Conservation (phyloP, 306 rosid species). For the Cicer arietinum region DNA sequence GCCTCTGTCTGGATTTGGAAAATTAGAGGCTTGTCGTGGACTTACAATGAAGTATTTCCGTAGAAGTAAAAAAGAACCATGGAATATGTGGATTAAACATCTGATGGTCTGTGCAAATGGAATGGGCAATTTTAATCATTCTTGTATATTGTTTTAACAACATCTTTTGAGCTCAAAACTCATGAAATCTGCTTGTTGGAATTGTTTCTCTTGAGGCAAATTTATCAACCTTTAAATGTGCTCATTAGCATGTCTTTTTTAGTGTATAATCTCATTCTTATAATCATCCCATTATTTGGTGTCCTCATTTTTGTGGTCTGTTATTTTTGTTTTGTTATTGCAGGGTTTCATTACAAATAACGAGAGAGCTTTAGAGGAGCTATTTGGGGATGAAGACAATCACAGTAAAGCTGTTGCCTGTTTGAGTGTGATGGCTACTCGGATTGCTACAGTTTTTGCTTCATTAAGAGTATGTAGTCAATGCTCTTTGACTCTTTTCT, state of each 20-base stretch:
- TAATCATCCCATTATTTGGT: constrained; percentile 36
- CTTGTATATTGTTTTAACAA: constrained; percentile 25
- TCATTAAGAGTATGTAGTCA: constrained; percentile 77
- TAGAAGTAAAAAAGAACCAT: constrained; percentile 13
- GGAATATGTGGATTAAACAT: constrained; percentile 26
- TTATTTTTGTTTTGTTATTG: constrained; percentile 37
- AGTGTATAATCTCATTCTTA: constrained; percentile 43
- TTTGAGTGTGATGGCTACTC: constrained; percentile 82
- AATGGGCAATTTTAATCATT: constrained; percentile 35
- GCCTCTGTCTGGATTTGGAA: constrained; percentile 18
- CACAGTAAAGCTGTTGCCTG: constrained; percentile 64
- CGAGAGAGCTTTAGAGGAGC: constrained; percentile 90
- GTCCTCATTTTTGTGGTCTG: constrained; percentile 15
- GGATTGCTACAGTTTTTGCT: constrained; percentile 92
- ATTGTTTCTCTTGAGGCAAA: constrained; percentile 12
- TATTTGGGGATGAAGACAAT: constrained; percentile 85
- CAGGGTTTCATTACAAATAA: constrained; percentile 89
- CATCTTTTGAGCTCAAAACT: constrained; percentile 11
- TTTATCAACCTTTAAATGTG: constrained; percentile 25
- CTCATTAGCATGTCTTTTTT: constrained; percentile 28
- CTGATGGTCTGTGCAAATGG: constrained; percentile 21
- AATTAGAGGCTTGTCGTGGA: not conserved
- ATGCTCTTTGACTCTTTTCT: constrained; percentile 17
- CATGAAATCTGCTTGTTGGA: constrained; percentile 30
- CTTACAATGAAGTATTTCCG: constrained; percentile 1